phyloP scores from a whole-genome alignment of 169 alveolate species.

The Blepharisma undulans region DNA sequence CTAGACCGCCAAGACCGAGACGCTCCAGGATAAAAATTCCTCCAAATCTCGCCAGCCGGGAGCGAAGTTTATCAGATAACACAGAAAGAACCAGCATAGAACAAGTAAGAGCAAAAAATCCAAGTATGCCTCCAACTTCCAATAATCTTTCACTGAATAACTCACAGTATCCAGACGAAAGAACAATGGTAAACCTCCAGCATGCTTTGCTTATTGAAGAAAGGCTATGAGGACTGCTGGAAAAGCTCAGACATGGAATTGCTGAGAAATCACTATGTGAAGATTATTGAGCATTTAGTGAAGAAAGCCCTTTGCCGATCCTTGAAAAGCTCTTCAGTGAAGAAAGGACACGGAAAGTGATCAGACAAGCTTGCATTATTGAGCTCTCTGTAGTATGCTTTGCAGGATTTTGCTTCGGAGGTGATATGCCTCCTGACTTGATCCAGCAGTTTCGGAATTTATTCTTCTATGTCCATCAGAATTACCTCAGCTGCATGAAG shows the following conservation, averaged over 20 bases:
- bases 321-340: slow-evolving; percentile 34
- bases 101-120: not conserved
- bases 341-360: not conserved
- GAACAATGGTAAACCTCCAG: slow-evolving; percentile 6
- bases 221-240: slow-evolving; percentile 1
- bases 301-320: not conserved
- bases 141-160: not conserved
- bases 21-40: not conserved
- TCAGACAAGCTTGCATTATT: slow-evolving; percentile 28
- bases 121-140: not conserved
- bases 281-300: slow-evolving; percentile 30
- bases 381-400: not conserved
- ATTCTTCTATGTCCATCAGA: slow-evolving; percentile 33
- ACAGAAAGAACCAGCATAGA: not conserved
- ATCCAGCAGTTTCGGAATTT: slow-evolving; percentile 11
- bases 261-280: slow-evolving; percentile 11
- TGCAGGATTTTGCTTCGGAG: slow-evolving; percentile 13
- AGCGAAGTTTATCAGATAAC: not conserved
- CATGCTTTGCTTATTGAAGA: not conserved
- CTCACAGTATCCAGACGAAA: not conserved
- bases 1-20: not conserved
- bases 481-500: slow-evolving; percentile 1
- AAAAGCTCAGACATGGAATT: not conserved
- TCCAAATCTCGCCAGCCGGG: not conserved
- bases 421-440: slow-evolving; percentile 24